Evolutionary conservation across 1,284 basidiomycete species (phyloP), one percentile per base, ranked within the genome.

Genomic region (Porodaedalea pini): DNA sequence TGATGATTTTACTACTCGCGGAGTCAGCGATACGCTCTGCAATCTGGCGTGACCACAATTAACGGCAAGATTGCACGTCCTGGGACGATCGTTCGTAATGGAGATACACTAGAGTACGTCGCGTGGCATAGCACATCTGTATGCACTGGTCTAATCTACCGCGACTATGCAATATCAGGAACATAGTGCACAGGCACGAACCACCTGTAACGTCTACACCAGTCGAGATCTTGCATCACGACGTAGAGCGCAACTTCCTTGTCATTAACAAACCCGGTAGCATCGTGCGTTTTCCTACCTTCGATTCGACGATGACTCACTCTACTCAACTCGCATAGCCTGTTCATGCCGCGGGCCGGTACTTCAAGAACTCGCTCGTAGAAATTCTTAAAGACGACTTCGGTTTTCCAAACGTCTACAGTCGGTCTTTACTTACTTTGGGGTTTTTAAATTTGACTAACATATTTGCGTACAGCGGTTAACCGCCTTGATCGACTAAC

Each of bases 401-500:
- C 65, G 90, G 88, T 1, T 88, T 90, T 60, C 75, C 85, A 51
- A 90, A 90, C 66, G 85, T 89, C 29, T 94, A 92, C 71, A 89
- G 93, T 94, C 62, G 56, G 91, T 78, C 11, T 39, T n/a, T 25
- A 31, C 55, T 7, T 48, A 23, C 39, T 3, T 25, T 51, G n/a
- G n/a, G n/a, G n/a, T 43, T 40, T 15, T 37, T 15, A 34, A 31
- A 7, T 6, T 43, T 43, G 32, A 29, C 25, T 17, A 13, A 51
- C 21, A 31, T 43, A 36, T 54, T 55, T 52, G 41, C 51, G 21
- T 43, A 17, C 67, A 97, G 94, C 96, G 59, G 89, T 94, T 39
- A 99, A 99, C 69, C 83, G 97, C 49, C 77, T 99, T 47, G 97
- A 99, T 72, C 81, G 97, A 51, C 77, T 99, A 17, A 99, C 97